Conservation (phyloP, 2,329 filamentous ascomycete genomes). For the Aurifilum marmelostoma region DNA sequence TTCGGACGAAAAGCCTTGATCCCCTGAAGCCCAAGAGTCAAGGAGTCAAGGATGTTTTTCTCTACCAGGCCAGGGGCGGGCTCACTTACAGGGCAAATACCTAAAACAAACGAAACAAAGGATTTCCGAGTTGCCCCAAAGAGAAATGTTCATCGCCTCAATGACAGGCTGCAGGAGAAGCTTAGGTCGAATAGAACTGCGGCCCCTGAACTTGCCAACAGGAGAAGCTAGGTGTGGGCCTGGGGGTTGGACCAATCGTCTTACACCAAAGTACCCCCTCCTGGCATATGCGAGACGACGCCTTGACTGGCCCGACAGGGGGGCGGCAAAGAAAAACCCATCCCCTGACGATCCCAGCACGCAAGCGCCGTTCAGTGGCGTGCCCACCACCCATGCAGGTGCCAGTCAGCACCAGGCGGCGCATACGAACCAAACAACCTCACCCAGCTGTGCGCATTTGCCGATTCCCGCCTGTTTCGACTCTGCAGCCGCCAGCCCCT, state of each 20-base stretch:
- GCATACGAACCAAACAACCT: not conserved
- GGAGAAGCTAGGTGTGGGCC: constrained; percentile 9
- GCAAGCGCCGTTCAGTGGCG: not conserved
- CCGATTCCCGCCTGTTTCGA: constrained; percentile 8
- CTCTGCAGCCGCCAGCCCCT: constrained; percentile 6
- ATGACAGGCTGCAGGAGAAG: constrained; percentile 1
- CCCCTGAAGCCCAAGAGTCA: constrained; percentile 14
- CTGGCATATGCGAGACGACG: constrained; percentile 11
- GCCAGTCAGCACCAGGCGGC: not conserved
- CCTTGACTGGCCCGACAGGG: not conserved
- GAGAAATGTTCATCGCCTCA: not conserved
- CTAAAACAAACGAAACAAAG: constrained; percentile 19
- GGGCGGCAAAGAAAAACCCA: constrained; percentile 7
- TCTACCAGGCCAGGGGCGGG: not conserved
- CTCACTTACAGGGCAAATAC: not conserved
- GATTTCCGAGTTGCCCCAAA: not conserved
- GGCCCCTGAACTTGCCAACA: constrained; percentile 14
- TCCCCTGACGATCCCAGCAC: constrained; percentile 16
- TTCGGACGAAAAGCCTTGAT: constrained; percentile 3
- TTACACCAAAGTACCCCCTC: constrained; percentile 16
- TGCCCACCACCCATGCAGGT: not conserved
- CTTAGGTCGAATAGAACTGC: constrained; percentile 12
- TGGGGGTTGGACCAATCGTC: constrained; percentile 14
- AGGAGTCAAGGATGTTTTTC: not conserved
- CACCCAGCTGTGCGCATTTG: not conserved